Conservation (phyloP, 495 filamentous ascomycete genomes). For the Amphirosellinia nigrospora region DNA sequence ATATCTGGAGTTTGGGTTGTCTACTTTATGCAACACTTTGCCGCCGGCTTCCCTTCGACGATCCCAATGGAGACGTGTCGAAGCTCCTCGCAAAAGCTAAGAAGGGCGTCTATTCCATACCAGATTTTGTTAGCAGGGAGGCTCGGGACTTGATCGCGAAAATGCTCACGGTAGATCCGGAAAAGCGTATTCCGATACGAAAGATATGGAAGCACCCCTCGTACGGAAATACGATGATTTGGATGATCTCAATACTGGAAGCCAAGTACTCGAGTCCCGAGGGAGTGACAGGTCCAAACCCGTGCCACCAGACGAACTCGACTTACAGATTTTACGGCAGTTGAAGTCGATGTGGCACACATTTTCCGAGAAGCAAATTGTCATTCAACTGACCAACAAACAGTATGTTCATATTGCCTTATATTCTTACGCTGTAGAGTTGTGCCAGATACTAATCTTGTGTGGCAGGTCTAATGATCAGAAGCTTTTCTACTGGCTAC, state of each 20-base stretch:
- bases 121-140: slow-evolving; percentile 67
- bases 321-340: slow-evolving; percentile 79
- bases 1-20: slow-evolving; percentile 95
- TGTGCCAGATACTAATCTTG: slow-evolving; percentile 32
- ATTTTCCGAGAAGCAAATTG: slow-evolving; percentile 72
- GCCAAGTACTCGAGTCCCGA: slow-evolving; percentile 30
- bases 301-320: slow-evolving; percentile 62
- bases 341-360: slow-evolving; percentile 88
- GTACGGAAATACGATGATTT: slow-evolving; percentile 79
- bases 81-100: slow-evolving; percentile 70
- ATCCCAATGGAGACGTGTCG: slow-evolving; percentile 55
- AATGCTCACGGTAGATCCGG: slow-evolving; percentile 77
- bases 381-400: slow-evolving; percentile 65
- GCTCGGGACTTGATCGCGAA: slow-evolving; percentile 77
- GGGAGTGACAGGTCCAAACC: slow-evolving; percentile 40
- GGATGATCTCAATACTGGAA: slow-evolving; percentile 54
- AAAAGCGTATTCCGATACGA: slow-evolving; percentile 73
- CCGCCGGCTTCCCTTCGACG: slow-evolving; percentile 83
- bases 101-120: slow-evolving; percentile 75
- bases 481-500: slow-evolving; percentile 86
- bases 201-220: slow-evolving; percentile 83
- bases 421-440: slow-evolving; percentile 19
- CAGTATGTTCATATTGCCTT: slow-evolving; percentile 62
- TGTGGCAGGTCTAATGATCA: slow-evolving; percentile 76
- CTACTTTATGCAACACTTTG: slow-evolving; percentile 85